Conservation (phyloP, 2,329 filamentous ascomycete species). For the Aspergillus pseudoviridinutans region DNA sequence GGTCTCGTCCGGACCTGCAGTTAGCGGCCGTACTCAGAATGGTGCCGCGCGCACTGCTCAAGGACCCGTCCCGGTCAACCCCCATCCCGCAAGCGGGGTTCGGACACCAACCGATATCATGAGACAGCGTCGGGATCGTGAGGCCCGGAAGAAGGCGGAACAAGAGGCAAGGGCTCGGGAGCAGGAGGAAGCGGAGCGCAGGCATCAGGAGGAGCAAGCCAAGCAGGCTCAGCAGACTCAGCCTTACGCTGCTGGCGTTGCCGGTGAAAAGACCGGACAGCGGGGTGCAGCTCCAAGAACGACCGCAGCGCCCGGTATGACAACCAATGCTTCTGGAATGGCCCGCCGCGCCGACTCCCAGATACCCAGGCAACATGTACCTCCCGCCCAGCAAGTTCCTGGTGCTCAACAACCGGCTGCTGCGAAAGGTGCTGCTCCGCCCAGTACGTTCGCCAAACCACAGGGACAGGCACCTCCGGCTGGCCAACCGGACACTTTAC, state of each 20-base stretch:
- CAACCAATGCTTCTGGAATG: conserved; percentile 2
- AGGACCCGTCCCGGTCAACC: conserved; percentile 52
- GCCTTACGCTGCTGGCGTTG: conserved; percentile 44
- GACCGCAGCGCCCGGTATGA: conserved; percentile 6
- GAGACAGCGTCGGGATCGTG: conserved; percentile 75
- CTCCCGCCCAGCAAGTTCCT: conserved; percentile 17
- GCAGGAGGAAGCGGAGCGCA: conserved; percentile 49
- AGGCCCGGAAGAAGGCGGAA: conserved; percentile 66
- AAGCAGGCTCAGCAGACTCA: conserved; percentile 24
- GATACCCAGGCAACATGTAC: conserved; percentile 9
- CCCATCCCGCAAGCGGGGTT: conserved; percentile 56
- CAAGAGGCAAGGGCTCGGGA: conserved; percentile 58
- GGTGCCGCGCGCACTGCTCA: conserved; percentile 51
- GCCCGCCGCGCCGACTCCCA: conserved; percentile 16
- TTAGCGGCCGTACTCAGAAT: conserved; percentile 56
- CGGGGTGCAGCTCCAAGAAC: conserved; percentile 16
- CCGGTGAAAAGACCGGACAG: conserved; percentile 29
- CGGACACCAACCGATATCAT: conserved; percentile 87
- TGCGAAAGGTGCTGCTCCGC: conserved; percentile 17
- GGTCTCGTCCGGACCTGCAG: conserved; percentile 41
- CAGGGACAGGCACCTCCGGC: conserved; percentile 24
- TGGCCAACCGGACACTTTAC: conserved; percentile 23
- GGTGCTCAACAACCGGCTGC: conserved; percentile 24
- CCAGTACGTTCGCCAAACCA: conserved; percentile 19
- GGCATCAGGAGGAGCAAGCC: conserved; percentile 37